Evolutionary conservation across 495 filamentous ascomycete species (phyloP).

Genomic region (Podospora australis): DNA sequence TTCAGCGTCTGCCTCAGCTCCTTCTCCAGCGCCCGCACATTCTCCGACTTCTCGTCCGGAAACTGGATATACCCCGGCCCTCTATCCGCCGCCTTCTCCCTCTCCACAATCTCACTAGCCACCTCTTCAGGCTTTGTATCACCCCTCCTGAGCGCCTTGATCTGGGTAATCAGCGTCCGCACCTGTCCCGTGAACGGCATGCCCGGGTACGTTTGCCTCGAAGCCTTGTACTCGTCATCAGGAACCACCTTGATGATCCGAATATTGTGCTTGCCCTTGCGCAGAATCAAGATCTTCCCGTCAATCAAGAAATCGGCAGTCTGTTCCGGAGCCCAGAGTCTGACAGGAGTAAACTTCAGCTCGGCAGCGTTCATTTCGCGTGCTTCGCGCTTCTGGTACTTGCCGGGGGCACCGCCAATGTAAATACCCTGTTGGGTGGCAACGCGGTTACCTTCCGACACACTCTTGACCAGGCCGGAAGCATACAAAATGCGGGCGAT

Average conservation of each 20-base stretch:
- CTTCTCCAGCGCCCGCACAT: conserved; percentile 5
- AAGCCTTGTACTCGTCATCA: conserved; percentile 57
- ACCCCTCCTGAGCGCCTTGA: conserved; percentile 12
- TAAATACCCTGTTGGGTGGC: conserved; percentile 54
- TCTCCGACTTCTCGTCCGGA: conserved; percentile 15
- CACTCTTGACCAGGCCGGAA: conserved; percentile 59
- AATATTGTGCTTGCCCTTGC: conserved; percentile 76
- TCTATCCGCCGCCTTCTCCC: conserved; percentile 33
- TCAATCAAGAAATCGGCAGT: conserved; percentile 58
- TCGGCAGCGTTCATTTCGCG: conserved; percentile 44
- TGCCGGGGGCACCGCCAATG: conserved; percentile 55
- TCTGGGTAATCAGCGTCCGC: conserved; percentile 22
- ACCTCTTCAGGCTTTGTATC: background rate
- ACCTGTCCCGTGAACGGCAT: conserved; percentile 33
- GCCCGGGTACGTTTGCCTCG: conserved; percentile 40
- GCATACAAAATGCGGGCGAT: conserved; percentile 61
- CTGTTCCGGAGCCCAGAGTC: conserved; percentile 50
- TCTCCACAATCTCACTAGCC: conserved; percentile 23
- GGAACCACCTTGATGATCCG: conserved; percentile 63
- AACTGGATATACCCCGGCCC: conserved; percentile 10
- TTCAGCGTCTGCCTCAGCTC: conserved; percentile 17
- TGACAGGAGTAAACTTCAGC: conserved; percentile 58
- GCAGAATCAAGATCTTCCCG: conserved; percentile 57
- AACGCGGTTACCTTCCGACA: conserved; percentile 60
- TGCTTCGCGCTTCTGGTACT: background rate